These are phyloP conservation scores for Thalassiosira exigua DNA, from an alignment of 352 stramenopile genomes.

Conservation along the genomic window DNA sequence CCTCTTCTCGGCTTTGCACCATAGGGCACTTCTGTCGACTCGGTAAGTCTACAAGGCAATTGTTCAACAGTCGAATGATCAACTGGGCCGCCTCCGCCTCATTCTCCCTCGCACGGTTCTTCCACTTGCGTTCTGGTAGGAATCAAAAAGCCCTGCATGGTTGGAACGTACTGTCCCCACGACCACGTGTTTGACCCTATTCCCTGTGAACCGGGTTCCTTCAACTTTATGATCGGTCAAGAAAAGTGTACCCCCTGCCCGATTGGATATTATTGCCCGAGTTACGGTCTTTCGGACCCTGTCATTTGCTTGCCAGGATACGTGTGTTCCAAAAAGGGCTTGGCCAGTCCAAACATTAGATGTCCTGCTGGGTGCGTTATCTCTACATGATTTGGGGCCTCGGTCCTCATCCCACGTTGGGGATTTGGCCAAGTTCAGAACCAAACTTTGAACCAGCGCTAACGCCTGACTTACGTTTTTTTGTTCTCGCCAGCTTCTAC, in stretches of 20 bases:
- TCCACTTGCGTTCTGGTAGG: too few relatives aligned
- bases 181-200: constrained; percentile 88
- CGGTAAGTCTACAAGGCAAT: too few relatives aligned
- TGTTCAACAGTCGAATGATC: too few relatives aligned
- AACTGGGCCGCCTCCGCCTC: too few relatives aligned
- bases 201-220: constrained; percentile 90
- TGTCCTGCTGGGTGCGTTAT: constrained; percentile 94
- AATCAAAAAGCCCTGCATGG: constrained; percentile 88
- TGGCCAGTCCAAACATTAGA: constrained; percentile 90
- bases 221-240: constrained; percentile 93
- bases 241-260: constrained; percentile 89
- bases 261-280: constrained; percentile 92
- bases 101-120: too few relatives aligned
- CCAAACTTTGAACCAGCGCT: too few relatives aligned
- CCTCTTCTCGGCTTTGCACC: constrained; percentile 71
- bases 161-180: constrained; percentile 91
- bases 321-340: constrained; percentile 89
- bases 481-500: too few relatives aligned
- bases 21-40: constrained; percentile 67
- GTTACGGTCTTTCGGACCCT: constrained; percentile 90
- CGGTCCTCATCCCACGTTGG: too few relatives aligned
- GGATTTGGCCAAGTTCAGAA: too few relatives aligned
- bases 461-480: too few relatives aligned
- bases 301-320: constrained; percentile 91
- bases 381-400: constrained; percentile 69